phyloP scores from a whole-genome alignment of 2,329 filamentous ascomycete genomes.

The Dactylellina parvicollis region DNA sequence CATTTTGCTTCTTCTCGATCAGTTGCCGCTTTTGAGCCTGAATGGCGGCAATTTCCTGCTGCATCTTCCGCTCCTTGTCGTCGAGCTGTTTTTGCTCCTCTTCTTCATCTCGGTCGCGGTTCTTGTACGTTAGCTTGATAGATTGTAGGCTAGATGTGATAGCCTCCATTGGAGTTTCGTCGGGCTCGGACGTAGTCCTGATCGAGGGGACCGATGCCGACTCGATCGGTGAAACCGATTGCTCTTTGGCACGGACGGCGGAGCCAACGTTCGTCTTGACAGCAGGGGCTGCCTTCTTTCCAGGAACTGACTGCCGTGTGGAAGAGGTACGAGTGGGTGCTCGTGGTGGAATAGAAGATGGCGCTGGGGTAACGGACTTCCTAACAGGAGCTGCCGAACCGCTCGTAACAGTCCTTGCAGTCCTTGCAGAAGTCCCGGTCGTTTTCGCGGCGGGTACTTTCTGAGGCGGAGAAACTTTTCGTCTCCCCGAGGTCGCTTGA shows the following conservation, averaged over 20 bases:
- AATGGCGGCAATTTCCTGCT: conserved; percentile 18
- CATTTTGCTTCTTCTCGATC: conserved; percentile 15
- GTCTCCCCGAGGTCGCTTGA: conserved; percentile 28
- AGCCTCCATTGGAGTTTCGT: conserved; percentile 65
- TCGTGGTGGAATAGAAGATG: conserved; percentile 57
- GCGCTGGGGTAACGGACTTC: not conserved
- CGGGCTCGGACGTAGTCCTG: conserved; percentile 46
- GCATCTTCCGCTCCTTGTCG: conserved; percentile 22
- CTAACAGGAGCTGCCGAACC: not conserved
- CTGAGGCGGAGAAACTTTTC: conserved; percentile 30
- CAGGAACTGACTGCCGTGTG: not conserved
- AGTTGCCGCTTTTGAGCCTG: conserved; percentile 19
- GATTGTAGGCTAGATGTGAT: conserved; percentile 71
- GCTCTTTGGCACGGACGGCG: not conserved
- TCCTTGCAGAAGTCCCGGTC: not conserved
- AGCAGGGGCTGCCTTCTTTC: conserved; percentile 42
- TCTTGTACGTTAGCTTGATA: conserved; percentile 66
- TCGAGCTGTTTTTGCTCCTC: conserved; percentile 21
- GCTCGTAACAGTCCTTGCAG: too few relatives aligned
- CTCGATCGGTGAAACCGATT: conserved; percentile 26
- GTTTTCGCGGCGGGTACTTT: conserved; percentile 14
- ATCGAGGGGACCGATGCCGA: conserved; percentile 29
- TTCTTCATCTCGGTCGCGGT: conserved; percentile 32
- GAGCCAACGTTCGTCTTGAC: not conserved
- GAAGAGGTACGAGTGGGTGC: conserved; percentile 56